phyloP scores from a whole-genome alignment of 768 basidiomycete genomes.

The Pholiota conissans region DNA sequence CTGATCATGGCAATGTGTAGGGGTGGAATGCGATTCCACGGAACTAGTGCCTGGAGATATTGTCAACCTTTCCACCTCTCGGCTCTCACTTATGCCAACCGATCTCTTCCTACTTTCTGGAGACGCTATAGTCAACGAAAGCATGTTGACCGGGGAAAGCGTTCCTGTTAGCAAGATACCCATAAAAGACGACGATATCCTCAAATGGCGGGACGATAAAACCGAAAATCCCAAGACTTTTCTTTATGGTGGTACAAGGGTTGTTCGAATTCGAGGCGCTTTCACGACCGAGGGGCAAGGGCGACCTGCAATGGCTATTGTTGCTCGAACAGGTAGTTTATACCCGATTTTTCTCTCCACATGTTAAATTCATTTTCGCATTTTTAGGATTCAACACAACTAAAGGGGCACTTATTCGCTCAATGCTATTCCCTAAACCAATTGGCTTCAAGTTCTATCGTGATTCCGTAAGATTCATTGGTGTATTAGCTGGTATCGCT shows the following conservation, averaged over 20 bases:
- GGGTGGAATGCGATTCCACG: slow-evolving; percentile 71
- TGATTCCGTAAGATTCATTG: slow-evolving; percentile 88
- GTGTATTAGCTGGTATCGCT: slow-evolving; percentile 89
- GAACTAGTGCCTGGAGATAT: slow-evolving; percentile 91
- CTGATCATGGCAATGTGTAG: slow-evolving; percentile 37
- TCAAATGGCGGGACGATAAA: slow-evolving; percentile 66
- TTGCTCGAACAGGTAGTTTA: slow-evolving; percentile 77
- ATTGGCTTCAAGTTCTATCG: slow-evolving; percentile 99
- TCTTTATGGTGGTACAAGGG: slow-evolving; percentile 86
- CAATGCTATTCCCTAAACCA: slow-evolving; percentile 98
- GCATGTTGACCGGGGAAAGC: slow-evolving; percentile 98
- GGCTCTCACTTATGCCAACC: slow-evolving; percentile 76
- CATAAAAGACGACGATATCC: slow-evolving; percentile 75
- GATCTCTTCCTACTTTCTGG: slow-evolving; percentile 93
- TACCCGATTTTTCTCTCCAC: background rate
- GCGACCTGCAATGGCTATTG: slow-evolving; percentile 74
- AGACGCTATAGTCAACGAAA: slow-evolving; percentile 97
- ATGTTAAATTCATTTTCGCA: background rate
- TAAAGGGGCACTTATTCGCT: slow-evolving; percentile 92
- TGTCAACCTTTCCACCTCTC: slow-evolving; percentile 80
- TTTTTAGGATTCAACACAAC: slow-evolving; percentile 88
- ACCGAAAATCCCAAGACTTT: slow-evolving; percentile 82
- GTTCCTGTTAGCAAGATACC: slow-evolving; percentile 94
- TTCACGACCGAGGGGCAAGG: slow-evolving; percentile 52
- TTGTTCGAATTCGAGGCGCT: slow-evolving; percentile 79